Percentiles rank a stretch among this genome's conserved stretches.
phyloP scores from a whole-genome alignment of 495 filamentous ascomycete genomes.

The Aspergillus carlsbadensis region DNA sequence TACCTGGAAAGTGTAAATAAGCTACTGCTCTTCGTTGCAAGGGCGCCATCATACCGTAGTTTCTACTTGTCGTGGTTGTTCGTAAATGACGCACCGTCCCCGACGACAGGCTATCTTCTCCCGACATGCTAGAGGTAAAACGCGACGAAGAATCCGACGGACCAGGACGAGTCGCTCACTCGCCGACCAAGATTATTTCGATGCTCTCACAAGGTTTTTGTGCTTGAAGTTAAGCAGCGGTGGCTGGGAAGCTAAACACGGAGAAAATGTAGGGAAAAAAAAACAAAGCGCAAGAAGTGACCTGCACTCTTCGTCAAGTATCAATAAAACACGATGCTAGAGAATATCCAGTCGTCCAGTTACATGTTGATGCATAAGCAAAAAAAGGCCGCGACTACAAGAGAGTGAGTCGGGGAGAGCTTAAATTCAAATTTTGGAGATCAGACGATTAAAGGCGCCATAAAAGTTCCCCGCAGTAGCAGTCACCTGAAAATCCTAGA shows the following conservation, averaged over 20 bases:
- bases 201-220: conserved; percentile 1
- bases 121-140: conserved; percentile 9
- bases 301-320: conserved; percentile 19
- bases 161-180: conserved; percentile 1
- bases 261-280: conserved; percentile 7
- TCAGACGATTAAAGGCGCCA: conserved; percentile 9
- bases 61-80: conserved; percentile 30
- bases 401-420: too few species aligned
- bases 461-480: conserved; percentile 1
- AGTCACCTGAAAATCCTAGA: conserved; percentile 4
- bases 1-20: conserved; percentile 31
- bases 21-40: background rate
- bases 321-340: conserved; percentile 7
- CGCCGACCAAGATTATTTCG: conserved; percentile 7
- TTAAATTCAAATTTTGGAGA: background rate
- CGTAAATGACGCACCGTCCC: conserved; percentile 24
- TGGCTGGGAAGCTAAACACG: conserved; percentile 11
- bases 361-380: conserved; percentile 14
- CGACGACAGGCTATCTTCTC: conserved; percentile 14
- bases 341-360: background rate
- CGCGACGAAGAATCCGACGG: conserved; percentile 12
- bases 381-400: background rate
- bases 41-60: conserved; percentile 31
- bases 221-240: conserved; percentile 10
- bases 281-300: conserved; percentile 14